These are phyloP conservation scores for Trichoderma atrobrunneum DNA, from an alignment of 2,329 filamentous ascomycete species.

Conservation along the genomic window DNA sequence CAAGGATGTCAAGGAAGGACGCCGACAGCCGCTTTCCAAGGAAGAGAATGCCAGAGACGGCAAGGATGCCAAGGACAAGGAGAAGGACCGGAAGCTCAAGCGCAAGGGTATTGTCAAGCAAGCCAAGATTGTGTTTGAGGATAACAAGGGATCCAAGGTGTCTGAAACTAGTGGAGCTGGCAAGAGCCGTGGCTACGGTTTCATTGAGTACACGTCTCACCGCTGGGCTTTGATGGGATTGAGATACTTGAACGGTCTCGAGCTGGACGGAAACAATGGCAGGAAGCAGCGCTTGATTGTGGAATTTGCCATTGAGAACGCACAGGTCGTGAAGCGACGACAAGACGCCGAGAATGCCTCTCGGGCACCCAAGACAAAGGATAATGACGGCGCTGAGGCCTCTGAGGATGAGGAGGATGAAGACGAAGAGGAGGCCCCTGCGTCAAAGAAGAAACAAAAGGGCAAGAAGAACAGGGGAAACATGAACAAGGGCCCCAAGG, in stretches of 20 bases:
- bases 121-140: constrained; percentile 93
- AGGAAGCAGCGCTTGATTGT: constrained; percentile 88
- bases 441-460: constrained; percentile 27
- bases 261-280: constrained; percentile 59
- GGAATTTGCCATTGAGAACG: constrained; percentile 98
- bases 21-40: constrained; percentile 75
- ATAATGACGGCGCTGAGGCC: neutral
- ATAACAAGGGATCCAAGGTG: constrained; percentile 79
- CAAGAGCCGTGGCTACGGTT: constrained; percentile 88
- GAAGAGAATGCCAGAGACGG: constrained; percentile 82
- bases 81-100: constrained; percentile 74
- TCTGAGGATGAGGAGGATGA: neutral
- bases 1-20: constrained; percentile 77
- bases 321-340: constrained; percentile 84
- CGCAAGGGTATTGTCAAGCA: constrained; percentile 86
- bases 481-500: constrained; percentile 25
- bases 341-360: constrained; percentile 37
- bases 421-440: constrained; percentile 28
- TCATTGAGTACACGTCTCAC: constrained; percentile 94
- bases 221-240: constrained; percentile 93
- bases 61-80: constrained; percentile 75
- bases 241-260: constrained; percentile 83
- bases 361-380: constrained; percentile 28
- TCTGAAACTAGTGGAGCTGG: constrained; percentile 73
- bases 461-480: constrained; percentile 12